A percentile compares a stretch with the other conserved stretches of the same genome.
These are phyloP conservation scores for Pyronema domesticum DNA, from an alignment of 495 filamentous ascomycete genomes.

Conservation along the genomic window DNA sequence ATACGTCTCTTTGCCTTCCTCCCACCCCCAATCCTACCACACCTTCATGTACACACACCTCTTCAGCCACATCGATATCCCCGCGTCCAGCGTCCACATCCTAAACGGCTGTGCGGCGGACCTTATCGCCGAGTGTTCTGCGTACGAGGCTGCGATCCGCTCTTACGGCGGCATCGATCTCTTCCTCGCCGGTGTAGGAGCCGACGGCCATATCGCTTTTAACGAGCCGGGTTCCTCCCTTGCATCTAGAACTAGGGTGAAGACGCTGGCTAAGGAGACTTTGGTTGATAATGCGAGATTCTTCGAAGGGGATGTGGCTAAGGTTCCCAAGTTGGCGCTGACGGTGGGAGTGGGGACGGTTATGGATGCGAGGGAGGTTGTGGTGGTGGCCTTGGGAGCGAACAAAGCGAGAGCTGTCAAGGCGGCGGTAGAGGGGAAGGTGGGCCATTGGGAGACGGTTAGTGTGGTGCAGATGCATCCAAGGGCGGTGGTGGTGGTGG, in stretches of 20 bases:
- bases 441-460: slow-evolving; percentile 83
- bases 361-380: slow-evolving; percentile 63
- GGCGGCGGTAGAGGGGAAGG: slow-evolving; percentile 60
- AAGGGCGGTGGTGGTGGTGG: slow-evolving; percentile 63
- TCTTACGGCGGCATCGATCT: slow-evolving; percentile 63
- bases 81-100: slow-evolving; percentile 65
- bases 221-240: slow-evolving; percentile 75
- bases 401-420: slow-evolving; percentile 69
- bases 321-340: slow-evolving; percentile 67
- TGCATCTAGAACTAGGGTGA: slow-evolving; percentile 61
- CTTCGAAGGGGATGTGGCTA: slow-evolving; percentile 51
- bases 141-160: slow-evolving; percentile 64
- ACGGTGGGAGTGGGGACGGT: slow-evolving; percentile 81
- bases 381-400: slow-evolving; percentile 62
- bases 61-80: slow-evolving; percentile 73
- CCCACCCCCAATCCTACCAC: slow-evolving; percentile 72
- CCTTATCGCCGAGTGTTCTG: slow-evolving; percentile 56
- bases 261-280: slow-evolving; percentile 74
- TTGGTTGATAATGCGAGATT: slow-evolving; percentile 73
- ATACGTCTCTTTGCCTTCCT: slow-evolving; percentile 64
- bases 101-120: slow-evolving; percentile 67
- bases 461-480: slow-evolving; percentile 64
- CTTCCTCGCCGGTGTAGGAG: slow-evolving; percentile 69
- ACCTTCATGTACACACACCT: slow-evolving; percentile 84
- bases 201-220: slow-evolving; percentile 78